phyloP scores from a whole-genome alignment of 2,329 filamentous ascomycete species.

The Paecilomyces sp. region DNA sequence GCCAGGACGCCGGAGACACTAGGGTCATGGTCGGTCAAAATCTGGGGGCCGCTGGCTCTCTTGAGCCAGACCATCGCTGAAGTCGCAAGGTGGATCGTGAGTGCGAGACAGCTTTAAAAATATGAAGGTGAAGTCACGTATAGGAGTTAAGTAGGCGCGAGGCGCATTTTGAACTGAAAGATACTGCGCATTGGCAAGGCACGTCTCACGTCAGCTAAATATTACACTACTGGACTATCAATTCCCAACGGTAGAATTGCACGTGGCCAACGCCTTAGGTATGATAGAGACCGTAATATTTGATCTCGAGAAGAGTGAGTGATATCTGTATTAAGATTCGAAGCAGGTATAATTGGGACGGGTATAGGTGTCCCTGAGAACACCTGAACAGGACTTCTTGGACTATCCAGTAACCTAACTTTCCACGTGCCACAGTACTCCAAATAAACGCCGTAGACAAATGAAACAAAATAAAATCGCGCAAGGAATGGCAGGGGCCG shows the following conservation, averaged over 20 bases:
- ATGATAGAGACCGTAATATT: neutral
- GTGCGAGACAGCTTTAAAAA: too few relatives aligned
- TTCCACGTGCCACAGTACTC: constrained; percentile 22
- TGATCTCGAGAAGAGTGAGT: constrained; percentile 3
- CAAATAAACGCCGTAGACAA: constrained; percentile 25
- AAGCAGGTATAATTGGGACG: constrained; percentile 8
- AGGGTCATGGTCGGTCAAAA: neutral
- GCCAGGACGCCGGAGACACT: neutral
- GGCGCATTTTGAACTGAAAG: too few relatives aligned
- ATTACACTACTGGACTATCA: too few relatives aligned
- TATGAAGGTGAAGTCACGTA: too few relatives aligned
- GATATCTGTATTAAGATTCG: constrained; percentile 4
- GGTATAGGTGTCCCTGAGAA: constrained; percentile 25
- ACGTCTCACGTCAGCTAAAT: too few relatives aligned
- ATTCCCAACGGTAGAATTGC: neutral
- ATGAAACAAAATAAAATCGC: constrained; percentile 14
- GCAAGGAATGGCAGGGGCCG: constrained; percentile 12
- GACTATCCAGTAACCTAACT: constrained; percentile 23
- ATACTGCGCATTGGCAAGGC: too few relatives aligned
- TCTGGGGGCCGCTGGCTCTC: neutral
- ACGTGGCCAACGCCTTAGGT: neutral
- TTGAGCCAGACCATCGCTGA: too few relatives aligned
- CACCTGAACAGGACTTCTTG: constrained; percentile 10
- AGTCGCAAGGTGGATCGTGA: too few relatives aligned
- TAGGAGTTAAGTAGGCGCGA: too few relatives aligned